A percentile compares a stretch with the other conserved stretches of the same genome.
phyloP scores from a whole-genome alignment of 257 asterid species.

The Buddleja alternifolia region DNA sequence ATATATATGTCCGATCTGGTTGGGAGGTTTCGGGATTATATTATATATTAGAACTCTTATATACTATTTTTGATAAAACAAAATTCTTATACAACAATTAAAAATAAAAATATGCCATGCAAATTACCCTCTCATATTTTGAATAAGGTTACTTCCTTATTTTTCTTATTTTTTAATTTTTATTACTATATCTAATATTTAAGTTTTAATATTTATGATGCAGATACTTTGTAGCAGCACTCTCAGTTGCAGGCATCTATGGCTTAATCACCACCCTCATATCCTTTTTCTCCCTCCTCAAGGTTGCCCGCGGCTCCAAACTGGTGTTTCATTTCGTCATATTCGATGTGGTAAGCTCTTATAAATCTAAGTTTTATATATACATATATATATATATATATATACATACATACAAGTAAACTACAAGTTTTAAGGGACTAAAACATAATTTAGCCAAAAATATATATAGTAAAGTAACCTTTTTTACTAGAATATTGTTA shows the following conservation, averaged over 20 bases:
- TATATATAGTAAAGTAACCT: too few species aligned
- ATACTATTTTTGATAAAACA: background rate
- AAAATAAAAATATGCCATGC: background rate
- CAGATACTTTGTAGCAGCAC: constrained; percentile 68
- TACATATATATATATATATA: too few species aligned
- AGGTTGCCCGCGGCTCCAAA: constrained; percentile 34
- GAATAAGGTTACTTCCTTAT: background rate
- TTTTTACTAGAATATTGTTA: too few species aligned
- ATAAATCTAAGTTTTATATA: background rate
- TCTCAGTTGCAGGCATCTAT: constrained; percentile 51
- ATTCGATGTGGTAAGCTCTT: constrained; percentile 56
- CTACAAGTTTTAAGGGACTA: background rate
- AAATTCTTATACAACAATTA: background rate
- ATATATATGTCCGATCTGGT: too few species aligned
- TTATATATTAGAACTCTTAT: background rate
- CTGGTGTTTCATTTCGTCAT: constrained; percentile 42
- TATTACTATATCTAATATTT: background rate
- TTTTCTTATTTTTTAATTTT: background rate
- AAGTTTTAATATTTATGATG: constrained; percentile 20
- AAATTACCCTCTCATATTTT: background rate
- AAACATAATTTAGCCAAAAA: too few species aligned
- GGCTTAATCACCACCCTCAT: constrained; percentile 42
- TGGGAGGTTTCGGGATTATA: too few species aligned
- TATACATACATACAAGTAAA: background rate
- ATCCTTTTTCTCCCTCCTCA: constrained; percentile 45